Conservation (phyloP, 129 eudicot genomes). For the Tagetes erecta region DNA sequence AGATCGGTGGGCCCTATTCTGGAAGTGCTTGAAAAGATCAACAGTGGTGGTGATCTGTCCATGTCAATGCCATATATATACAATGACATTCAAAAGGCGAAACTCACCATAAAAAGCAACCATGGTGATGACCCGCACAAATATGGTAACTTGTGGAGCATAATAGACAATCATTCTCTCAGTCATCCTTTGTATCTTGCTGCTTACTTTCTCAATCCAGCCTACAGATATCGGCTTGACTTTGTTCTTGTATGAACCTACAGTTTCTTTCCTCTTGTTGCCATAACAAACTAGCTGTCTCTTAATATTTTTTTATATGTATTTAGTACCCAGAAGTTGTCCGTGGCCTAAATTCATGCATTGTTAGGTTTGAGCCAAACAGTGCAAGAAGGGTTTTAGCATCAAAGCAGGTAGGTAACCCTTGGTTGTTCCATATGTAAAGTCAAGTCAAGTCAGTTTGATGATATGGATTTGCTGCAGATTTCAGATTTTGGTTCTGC, state of each 20-base stretch:
- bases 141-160: slow-evolving; percentile 78
- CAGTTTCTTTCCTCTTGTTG: slow-evolving; percentile 5
- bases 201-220: slow-evolving; percentile 88
- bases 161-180: slow-evolving; percentile 61
- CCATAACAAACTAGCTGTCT: background rate
- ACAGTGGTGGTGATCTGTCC: slow-evolving; percentile 57
- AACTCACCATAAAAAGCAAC: slow-evolving; percentile 71
- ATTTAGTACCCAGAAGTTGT: slow-evolving; percentile 83
- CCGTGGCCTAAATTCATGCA: slow-evolving; percentile 94
- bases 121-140: slow-evolving; percentile 83
- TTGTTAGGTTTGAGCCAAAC: slow-evolving; percentile 81
- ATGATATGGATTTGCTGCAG: slow-evolving; percentile 41
- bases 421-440: background rate
- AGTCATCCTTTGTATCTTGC: slow-evolving; percentile 90
- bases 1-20: slow-evolving; percentile 80
- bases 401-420: slow-evolving; percentile 72
- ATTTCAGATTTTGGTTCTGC: slow-evolving; percentile 91
- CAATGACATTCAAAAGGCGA: slow-evolving; percentile 77
- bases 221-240: slow-evolving; percentile 86
- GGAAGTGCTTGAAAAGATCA: slow-evolving; percentile 76
- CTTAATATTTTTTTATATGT: slow-evolving; percentile 8
- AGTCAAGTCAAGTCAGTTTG: background rate
- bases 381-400: slow-evolving; percentile 76
- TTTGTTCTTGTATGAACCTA: slow-evolving; percentile 61
- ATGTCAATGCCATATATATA: slow-evolving; percentile 82